A percentile compares a stretch with the other conserved stretches of the same genome.
Conservation (phyloP, 805 yeast genomes). For the Sporopachydermia lactativora region DNA sequence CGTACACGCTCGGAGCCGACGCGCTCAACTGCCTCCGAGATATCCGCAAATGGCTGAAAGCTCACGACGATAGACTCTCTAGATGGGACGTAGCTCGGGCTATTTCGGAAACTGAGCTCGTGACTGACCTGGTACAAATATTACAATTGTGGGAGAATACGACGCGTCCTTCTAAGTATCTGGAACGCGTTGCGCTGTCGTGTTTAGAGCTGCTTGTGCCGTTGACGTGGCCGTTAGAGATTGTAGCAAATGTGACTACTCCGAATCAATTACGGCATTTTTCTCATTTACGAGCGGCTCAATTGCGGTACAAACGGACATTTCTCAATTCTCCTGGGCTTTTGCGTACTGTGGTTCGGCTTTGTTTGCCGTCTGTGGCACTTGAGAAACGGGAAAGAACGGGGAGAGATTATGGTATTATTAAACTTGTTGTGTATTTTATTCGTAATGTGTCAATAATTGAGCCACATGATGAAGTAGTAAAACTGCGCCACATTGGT, state of each 20-base stretch:
- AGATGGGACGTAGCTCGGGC: slow-evolving; percentile 79
- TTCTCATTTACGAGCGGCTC: slow-evolving; percentile 50
- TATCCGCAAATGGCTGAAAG: slow-evolving; percentile 73
- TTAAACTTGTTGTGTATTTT: slow-evolving; percentile 59
- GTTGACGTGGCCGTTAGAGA: slow-evolving; percentile 72
- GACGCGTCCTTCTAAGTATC: slow-evolving; percentile 18
- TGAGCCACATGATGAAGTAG: slow-evolving; percentile 48
- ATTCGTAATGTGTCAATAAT: slow-evolving; percentile 69
- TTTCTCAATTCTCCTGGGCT: slow-evolving; percentile 42
- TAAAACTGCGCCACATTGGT: slow-evolving; percentile 23
- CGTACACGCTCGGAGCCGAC: slow-evolving; percentile 77
- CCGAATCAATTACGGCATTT: slow-evolving; percentile 42
- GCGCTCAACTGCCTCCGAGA: slow-evolving; percentile 79
- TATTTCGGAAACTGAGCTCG: slow-evolving; percentile 65
- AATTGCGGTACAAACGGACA: slow-evolving; percentile 54
- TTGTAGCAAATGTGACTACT: slow-evolving; percentile 43
- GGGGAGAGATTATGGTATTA: slow-evolving; percentile 54
- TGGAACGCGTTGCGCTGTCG: slow-evolving; percentile 54
- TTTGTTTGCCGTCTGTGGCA: slow-evolving; percentile 49
- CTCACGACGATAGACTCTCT: slow-evolving; percentile 61
- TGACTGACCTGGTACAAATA: slow-evolving; percentile 62
- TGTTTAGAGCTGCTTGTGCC: slow-evolving; percentile 71
- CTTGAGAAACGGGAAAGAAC: slow-evolving; percentile 41
- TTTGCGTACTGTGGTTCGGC: slow-evolving; percentile 51
- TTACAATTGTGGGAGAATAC: slow-evolving; percentile 56